phyloP scores from a whole-genome alignment of 140 eudicot species.

The Erigeron philadelphicus region DNA sequence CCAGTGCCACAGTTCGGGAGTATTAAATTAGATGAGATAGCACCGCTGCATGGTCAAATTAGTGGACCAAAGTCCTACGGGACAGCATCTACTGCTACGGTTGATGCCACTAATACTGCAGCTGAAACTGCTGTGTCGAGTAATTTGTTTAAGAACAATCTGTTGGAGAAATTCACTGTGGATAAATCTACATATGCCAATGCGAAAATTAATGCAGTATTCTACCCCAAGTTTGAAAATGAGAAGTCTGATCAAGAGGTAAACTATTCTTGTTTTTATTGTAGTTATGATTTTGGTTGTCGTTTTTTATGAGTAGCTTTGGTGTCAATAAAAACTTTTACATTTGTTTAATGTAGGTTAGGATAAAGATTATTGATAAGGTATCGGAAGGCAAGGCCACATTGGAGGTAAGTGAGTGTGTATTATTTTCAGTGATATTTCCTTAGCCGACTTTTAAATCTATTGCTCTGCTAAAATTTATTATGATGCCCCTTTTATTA shows the following conservation, averaged over 20 bases:
- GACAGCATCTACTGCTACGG: slow-evolving; percentile 37
- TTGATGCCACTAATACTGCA: slow-evolving; percentile 34
- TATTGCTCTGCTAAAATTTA: neutral
- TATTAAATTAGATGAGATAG: slow-evolving; percentile 12
- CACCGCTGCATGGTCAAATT: slow-evolving; percentile 13
- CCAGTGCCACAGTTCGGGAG: slow-evolving; percentile 33
- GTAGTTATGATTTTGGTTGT: slow-evolving; percentile 4
- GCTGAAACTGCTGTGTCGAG: slow-evolving; percentile 34
- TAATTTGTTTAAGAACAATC: slow-evolving; percentile 36
- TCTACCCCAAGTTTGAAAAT: slow-evolving; percentile 93
- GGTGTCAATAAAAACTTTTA: neutral
- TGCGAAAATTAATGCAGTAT: slow-evolving; percentile 83
- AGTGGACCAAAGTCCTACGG: slow-evolving; percentile 60
- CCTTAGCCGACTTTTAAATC: slow-evolving; percentile 1
- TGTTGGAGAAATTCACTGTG: slow-evolving; percentile 63
- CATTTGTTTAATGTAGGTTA: slow-evolving; percentile 42
- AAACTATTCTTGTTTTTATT: slow-evolving; percentile 16
- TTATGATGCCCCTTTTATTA: neutral
- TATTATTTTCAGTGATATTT: neutral
- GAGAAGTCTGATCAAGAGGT: slow-evolving; percentile 99
- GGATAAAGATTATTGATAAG: slow-evolving; percentile 81
- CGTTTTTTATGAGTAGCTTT: neutral
- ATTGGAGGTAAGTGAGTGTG: slow-evolving; percentile 54
- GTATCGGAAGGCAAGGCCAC: slow-evolving; percentile 86
- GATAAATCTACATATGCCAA: slow-evolving; percentile 67